Evolutionary conservation across 169 alveolate genomes (phyloP), one percentile per base, ranked within the genome.

Genomic region (Miamiensis avidus): DNA sequence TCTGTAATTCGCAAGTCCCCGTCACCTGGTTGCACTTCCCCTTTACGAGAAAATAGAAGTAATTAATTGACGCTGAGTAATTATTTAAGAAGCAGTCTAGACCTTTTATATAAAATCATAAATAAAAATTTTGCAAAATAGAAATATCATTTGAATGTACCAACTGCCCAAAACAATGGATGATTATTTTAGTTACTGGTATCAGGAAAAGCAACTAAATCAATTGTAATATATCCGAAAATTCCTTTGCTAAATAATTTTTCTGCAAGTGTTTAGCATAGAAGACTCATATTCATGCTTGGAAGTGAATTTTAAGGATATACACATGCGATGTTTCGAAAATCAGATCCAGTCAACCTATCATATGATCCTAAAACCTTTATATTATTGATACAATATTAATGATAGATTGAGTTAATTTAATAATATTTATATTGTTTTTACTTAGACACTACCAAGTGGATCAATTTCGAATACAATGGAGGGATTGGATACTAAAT

Each of bases 141-240:
- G 4, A n/a, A 74, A 74, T 15, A 28, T 15, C 26, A 28, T 65
- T 74, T 32, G n/a, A 6, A 74, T 49, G 4, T 49, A 49, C 84
- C 84, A 16, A 88, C 88, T 0, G 96, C 96, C 94, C 96, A 93
- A 85, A 93, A 93, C 27, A 93, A 65, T 20, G 96, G 96, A 77
- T 93, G 95, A 0, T 90, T 84, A 72, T 89, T 85, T 0, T 89
- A 87, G 33, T 85, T 86, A 15, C 89, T 81, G 0, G 92, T 91
- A 74, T 88, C 95, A 29, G 95, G 93, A 86, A 93, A 94, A 49
- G 95, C 89, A 1, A 96, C 92, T 79, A 94, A 85, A 85, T 96
- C 98, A n/a, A 94, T 91, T 28, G 97, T 91, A 0, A 94, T 94
- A 91, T 94, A 94, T 4, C 98, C 98, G 33, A 96, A 82, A 28